Base-by-base conservation (phyloP, 352 stramenopile genomes). In the Ophiocytium majus region DNA sequence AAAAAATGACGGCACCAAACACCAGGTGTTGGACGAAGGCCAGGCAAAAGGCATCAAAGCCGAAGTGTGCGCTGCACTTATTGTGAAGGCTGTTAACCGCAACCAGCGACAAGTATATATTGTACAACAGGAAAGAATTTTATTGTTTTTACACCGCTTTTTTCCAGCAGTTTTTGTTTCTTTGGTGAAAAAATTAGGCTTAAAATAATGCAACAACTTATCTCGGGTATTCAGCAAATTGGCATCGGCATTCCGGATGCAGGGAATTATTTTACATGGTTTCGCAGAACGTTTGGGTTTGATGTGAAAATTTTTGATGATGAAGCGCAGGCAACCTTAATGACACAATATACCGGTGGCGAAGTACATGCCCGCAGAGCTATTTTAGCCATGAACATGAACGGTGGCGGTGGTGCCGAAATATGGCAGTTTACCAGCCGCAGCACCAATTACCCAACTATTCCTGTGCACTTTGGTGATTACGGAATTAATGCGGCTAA, bases 121-220 rank as follows among this genome's bases (percentile, higher is more conserved):
- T 71, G 57, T 71, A 71, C 57, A 71, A 71, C 57, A 71, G 57
- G 57, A 71, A 71, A 71, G 57, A 71, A 71, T 71, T 71, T 71
- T 71, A 71, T 71, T 71, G 57, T 71, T 71, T 71, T 71, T 71
- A 71, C 57, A 71, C 57, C 57, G 57, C 57, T 71, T 71, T 71
- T 71, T 71, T 71, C 57, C 57, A 71, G 57, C 57, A 71, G 57
- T 71, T 71, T 71, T 71, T 71, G 57, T 71, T 71, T 71, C 57
- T 71, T 71, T 71, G 57, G 57, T 71, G 57, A 71, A 71, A 71
- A 71, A 71, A 71, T 71, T 71, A 71, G 57, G 57, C 57, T 71
- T 71, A 71, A 71, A 71, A 71, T 71, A 71, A 71, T 71, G 57
- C 57, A 71, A 71, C 57, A 71, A 71, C 57, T 71, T 71, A 71